Percentiles rank a stretch among this genome's conserved stretches.
These are phyloP conservation scores for Colletotrichum tropicicola DNA, from an alignment of 2,329 filamentous ascomycete genomes.

Conservation along the genomic window DNA sequence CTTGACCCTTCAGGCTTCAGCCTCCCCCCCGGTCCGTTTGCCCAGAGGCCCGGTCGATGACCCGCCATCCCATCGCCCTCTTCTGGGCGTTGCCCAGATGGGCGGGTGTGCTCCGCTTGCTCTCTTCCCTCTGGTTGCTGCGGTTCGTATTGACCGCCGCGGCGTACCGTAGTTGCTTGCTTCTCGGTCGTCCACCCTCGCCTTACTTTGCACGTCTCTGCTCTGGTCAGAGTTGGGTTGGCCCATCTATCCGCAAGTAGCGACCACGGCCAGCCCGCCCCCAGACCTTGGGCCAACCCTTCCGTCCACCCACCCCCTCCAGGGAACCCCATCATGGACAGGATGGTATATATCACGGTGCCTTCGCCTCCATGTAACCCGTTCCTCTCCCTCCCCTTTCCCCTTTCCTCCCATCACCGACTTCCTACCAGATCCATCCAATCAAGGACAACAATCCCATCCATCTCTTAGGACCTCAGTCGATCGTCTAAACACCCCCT, in stretches of 20 bases:
- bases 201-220: background rate
- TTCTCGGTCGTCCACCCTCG: background rate
- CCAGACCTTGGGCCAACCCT: background rate
- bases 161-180: slow-evolving; percentile 5
- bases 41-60: slow-evolving; percentile 15
- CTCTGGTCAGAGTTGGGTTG: no score
- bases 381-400: slow-evolving; percentile 1
- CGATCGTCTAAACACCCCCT: slow-evolving; percentile 27
- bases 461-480: slow-evolving; percentile 31
- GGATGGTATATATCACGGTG: slow-evolving; percentile 30
- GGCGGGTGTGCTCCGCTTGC: slow-evolving; percentile 14
- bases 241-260: slow-evolving; percentile 2
- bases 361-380: slow-evolving; percentile 24
- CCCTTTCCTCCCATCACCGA: slow-evolving; percentile 32
- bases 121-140: slow-evolving; percentile 13
- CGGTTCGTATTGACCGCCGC: slow-evolving; percentile 19
- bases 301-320: background rate
- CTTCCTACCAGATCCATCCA: slow-evolving; percentile 32
- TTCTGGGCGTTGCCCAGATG: slow-evolving; percentile 10
- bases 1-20: background rate
- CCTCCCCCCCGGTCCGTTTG: slow-evolving; percentile 11
- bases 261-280: background rate
- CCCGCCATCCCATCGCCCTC: slow-evolving; percentile 16
- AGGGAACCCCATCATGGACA: background rate
- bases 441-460: slow-evolving; percentile 24